Evolutionary conservation across 2,329 filamentous ascomycete genomes (phyloP), one percentile per base, ranked within the genome.

Genomic region (Clarireedia sp.): DNA sequence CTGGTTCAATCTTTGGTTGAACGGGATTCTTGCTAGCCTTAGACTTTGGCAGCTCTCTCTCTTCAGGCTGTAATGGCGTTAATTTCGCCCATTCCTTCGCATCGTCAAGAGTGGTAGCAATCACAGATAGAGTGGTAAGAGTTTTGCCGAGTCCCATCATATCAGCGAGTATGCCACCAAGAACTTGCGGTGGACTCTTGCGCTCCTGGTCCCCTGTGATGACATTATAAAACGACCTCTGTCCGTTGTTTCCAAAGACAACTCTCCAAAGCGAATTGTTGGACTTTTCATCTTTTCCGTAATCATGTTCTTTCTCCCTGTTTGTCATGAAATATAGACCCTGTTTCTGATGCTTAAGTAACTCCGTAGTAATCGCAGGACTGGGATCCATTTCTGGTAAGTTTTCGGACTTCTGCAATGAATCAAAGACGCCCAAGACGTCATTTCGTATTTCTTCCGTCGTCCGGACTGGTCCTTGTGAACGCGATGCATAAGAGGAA

Each of bases 101-200:
- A 40, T 85, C 79, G 0, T 78, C 72, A 2, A 85, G 70, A 0
- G 89, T 88, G 29, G 79, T 79, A 1, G 84, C 77, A 12, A 96
- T 74, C 16, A 97, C 76, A 1, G 91, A 87, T 1, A 97, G 75
- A 17, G 96, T 86, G 66, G 89, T 95, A 50, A 99, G 70, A 0
- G 88, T 91, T 71, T 92, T 94, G 8, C 88, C 88, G n/a, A 92
- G 74, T 24, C 89, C 89, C 89, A 94, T 94, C 83, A 91, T 89
- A 67, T 92, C 88, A 14, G 87, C 88, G 19, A 92, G 73, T 37
- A 92, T 83, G 3, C 89, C 88, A 26, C 88, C 88, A 9, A 83
- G 75, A 1, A 84, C 82, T 62, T 90, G 81, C 1, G 80, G 75
- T 0, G 88, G 88, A 53, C 79, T 77, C 45, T 78, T 71, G 19